Percentiles rank a stretch among this genome's conserved stretches.
phyloP scores from a whole-genome alignment of 106 monocot genomes.

The Allium cepa region DNA sequence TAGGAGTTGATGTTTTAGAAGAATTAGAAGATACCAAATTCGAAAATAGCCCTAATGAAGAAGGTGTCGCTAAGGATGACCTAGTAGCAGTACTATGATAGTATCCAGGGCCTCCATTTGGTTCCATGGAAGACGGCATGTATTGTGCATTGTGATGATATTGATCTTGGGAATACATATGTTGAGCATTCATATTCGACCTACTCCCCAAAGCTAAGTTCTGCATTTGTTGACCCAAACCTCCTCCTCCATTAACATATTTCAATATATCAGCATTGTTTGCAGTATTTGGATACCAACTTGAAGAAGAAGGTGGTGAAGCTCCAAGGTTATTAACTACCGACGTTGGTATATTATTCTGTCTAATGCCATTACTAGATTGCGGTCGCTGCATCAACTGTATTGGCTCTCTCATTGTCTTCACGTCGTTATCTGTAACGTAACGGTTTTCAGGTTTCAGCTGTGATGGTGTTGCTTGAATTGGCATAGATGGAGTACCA shows the following conservation, averaged over 20 bases:
- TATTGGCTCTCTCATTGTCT: slow-evolving; percentile 43
- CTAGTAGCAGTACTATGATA: slow-evolving; percentile 5
- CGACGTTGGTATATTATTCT: slow-evolving; percentile 9
- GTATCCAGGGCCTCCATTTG: slow-evolving; percentile 22
- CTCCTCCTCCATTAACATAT: not conserved
- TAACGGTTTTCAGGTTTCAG: slow-evolving; percentile 19
- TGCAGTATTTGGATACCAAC: slow-evolving; percentile 26
- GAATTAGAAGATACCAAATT: slow-evolving; percentile 36
- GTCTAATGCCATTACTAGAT: slow-evolving; percentile 15
- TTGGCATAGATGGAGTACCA: slow-evolving; percentile 15
- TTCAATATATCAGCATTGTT: slow-evolving; percentile 4
- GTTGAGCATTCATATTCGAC: slow-evolving; percentile 12
- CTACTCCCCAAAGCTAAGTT: slow-evolving; percentile 9
- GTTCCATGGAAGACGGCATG: slow-evolving; percentile 16
- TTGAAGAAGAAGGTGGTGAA: slow-evolving; percentile 26
- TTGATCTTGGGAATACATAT: slow-evolving; percentile 28
- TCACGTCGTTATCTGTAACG: slow-evolving; percentile 19
- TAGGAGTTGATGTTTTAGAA: slow-evolving; percentile 13
- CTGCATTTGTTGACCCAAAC: slow-evolving; percentile 17
- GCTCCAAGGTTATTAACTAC: slow-evolving; percentile 14
- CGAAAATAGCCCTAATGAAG: slow-evolving; percentile 61
- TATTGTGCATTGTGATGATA: slow-evolving; percentile 12
- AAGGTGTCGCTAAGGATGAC: slow-evolving; percentile 29
- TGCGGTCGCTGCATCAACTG: slow-evolving; percentile 69
- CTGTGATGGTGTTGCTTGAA: slow-evolving; percentile 22